A percentile compares a stretch with the other conserved stretches of the same genome.
Evolutionary conservation across 257 asterid species (phyloP).

Genomic region (Scutellaria minor): DNA sequence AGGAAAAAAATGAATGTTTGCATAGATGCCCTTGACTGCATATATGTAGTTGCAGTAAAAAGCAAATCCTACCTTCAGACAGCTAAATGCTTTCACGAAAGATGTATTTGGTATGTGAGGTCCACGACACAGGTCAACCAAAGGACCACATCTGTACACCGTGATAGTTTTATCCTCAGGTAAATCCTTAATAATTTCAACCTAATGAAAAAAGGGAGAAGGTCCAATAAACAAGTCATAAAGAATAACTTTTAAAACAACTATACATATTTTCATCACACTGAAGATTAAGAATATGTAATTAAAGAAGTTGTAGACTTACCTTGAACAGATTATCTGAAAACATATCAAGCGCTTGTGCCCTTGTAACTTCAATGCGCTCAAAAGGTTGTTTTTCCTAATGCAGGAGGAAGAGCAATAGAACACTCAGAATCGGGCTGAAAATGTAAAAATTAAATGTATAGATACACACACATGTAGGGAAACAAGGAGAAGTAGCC

Average conservation of each 20-base stretch:
- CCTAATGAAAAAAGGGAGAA: conserved; percentile 49
- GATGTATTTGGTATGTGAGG: conserved; percentile 98
- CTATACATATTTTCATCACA: background rate
- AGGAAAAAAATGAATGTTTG: conserved; percentile 8
- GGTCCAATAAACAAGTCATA: conserved; percentile 20
- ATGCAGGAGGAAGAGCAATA: conserved; percentile 28
- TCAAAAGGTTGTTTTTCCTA: conserved; percentile 95
- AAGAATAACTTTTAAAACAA: background rate
- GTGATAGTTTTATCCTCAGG: conserved; percentile 95
- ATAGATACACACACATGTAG: background rate
- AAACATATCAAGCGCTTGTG: conserved; percentile 88
- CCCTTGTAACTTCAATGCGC: conserved; percentile 90
- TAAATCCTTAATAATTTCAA: conserved; percentile 89
- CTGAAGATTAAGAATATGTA: background rate
- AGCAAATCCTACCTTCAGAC: conserved; percentile 73
- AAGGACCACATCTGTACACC: conserved; percentile 96
- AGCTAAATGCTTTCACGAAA: conserved; percentile 89
- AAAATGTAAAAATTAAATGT: background rate
- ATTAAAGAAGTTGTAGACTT: conserved; percentile 12
- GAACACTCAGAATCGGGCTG: conserved; percentile 1
- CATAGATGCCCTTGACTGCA: conserved; percentile 9
- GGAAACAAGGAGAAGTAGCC: conserved; percentile 9
- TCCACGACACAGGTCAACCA: conserved; percentile 98
- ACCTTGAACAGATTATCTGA: conserved; percentile 95
- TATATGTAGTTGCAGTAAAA: conserved; percentile 2